Evolutionary conservation across 1,284 basidiomycete genomes (phyloP), one percentile per base, ranked within the genome.

Genomic region (Leccinum insolens): DNA sequence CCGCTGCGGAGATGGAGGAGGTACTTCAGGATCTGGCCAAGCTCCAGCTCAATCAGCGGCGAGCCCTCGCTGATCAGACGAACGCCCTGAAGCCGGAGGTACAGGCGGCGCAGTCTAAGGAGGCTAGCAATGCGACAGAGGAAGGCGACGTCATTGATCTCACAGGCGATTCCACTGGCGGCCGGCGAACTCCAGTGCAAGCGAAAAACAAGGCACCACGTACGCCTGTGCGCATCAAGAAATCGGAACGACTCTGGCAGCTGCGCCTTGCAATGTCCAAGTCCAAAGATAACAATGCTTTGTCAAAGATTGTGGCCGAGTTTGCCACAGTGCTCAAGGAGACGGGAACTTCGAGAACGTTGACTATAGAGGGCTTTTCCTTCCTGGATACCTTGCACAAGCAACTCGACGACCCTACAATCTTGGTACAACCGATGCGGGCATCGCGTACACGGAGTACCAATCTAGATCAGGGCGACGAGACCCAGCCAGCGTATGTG

Each of bases 351-450:
- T 90, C 89, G 61, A 84, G 84, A 69, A 86, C 85, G 58, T 74
- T 93, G 65, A 93, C 90, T 37, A 88, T 87, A 76, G 91, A 92
- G 71, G 91, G 86, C 9, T 90, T 89, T 73, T 78, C 81, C 31
- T 89, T 93, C 77, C 79, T 93, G 65, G 89, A 91, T 68, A 83
- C 86, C 39, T 76, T 93, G 68, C 83, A 86, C 76, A 89, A 89
- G 75, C 90, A 90, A 73, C 82, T 93, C 57, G 84, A 84, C 55
- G 87, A 90, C 75, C 88, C 90, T 25, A 86, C 86, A 28, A 84
- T 87, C 60, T 86, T 85, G 71, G 78, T 82, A 46, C 76, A 77
- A n/a, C 88, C 89, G 5, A 74, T 86, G 72, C 83, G 88, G 79
- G 80, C 81, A 63, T 76, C 74, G 64, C 85, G 84, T 62, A 78